Base-by-base conservation (phyloP, 2,329 filamentous ascomycete genomes). In the Fusarium foetens region DNA sequence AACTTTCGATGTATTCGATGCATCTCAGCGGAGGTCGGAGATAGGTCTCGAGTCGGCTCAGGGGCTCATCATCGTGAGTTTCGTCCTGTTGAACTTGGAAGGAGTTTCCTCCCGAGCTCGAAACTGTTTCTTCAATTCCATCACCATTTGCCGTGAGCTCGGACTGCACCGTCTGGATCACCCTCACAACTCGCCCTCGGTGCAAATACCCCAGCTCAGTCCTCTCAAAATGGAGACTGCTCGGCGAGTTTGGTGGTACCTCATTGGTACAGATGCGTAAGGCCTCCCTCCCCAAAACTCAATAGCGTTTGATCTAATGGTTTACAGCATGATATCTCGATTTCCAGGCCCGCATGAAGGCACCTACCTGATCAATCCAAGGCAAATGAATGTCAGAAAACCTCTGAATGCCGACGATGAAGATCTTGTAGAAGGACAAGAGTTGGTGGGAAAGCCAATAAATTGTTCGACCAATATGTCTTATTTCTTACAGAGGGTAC, bases 211-310 rank as follows among this genome's bases (percentile, higher is more conserved):
- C 12, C 78, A 76, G 23, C 62, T 66, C 25, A 67, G 68, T 6
- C 77, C 76, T 25, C 19, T 80, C 3, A 76, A 76, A 38, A 74
- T 70, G 9, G 84, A 85, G 59, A 78, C 82, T 41, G 83, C 81
- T 43, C 76, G 84, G 23, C 77, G 84, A 49, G 70, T 84, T 7
- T 85, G 84, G 84, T 85, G 84, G 83, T 83, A 84, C 67, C 75
- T 85, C 10, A 79, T 79, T 14, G 75, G 80, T 2, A 82, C 80
- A 8, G 83, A 85, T 66, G 84, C 81, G 83, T 82, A 65, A 71
- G 77, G 49, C 12, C 9, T 19, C 23, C 17, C 10, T 48, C 12
- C 12, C n/a, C 12, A 23, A 29, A 25, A 16, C n/a, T 21, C n/a
- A 3, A 17, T 19, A 12, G 13, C 19, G 19, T 33, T 23, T 9